Evolutionary conservation across 2,329 filamentous ascomycete species (phyloP), one percentile per base, ranked within the genome.

Genomic region (Penicillium sp.): DNA sequence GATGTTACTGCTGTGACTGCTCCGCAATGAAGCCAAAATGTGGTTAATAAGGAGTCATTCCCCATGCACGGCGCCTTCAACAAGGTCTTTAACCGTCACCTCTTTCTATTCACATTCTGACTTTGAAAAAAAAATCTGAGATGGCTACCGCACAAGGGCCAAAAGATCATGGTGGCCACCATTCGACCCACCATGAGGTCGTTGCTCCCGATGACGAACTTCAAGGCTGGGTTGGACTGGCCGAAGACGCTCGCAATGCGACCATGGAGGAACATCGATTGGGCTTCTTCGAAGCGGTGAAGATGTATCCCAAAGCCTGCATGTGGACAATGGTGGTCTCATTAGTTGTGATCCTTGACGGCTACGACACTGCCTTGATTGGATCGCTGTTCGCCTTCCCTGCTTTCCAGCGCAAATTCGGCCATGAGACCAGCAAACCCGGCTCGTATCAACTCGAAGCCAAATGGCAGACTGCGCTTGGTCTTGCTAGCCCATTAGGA

Each of bases 401-500:
- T 17, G 19, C 50, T 33, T 63, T 63, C 19, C 61, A 54, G 15
- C 19, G 53, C 15, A 22, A 55, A 24, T 63, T 57, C 49, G 61
- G 58, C 50, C 26, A 53, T 37, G 40, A 47, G 13, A 40, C 44
- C 13, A 47, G 44, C 24, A 47, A 47, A 28, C 44, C 44, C 17
- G 44, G 44, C 19, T 28, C 24, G 1, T 63, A 63, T 33, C 54
- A 63, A 30, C 55, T 63, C 4, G 37, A 60, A 3, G 40, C 61
- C 9, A 51, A 50, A 15, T 63, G 61, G 61, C 61, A 63, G 17
- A 55, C 58, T 56, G 61, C 58, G 0, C 54, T 63, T 17, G 49
- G 44, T 37, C 55, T 61, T 40, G 58, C 53, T 9, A 49, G 49
- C 19, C 50, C 47, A 2, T 30, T 61, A 4, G 61, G 61, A n/a